Evolutionary conservation across 148 eudicot species (phyloP).

Genomic region (Spergularia marina): DNA sequence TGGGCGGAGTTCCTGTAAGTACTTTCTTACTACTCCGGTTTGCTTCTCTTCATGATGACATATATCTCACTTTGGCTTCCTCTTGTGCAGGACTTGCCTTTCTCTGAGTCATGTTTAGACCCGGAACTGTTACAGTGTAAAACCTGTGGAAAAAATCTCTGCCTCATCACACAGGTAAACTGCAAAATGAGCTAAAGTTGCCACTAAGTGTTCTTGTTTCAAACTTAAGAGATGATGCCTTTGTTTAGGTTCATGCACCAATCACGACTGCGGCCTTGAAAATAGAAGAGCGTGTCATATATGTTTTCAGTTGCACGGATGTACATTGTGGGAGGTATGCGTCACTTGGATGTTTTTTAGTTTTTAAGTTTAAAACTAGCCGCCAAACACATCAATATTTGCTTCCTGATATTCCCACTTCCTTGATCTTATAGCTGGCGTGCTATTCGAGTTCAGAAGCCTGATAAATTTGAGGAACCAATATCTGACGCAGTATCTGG

Average conservation of each 20-base stretch:
- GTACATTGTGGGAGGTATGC: conserved; percentile 51
- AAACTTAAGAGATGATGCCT: neutral
- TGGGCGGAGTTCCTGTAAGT: conserved; percentile 90
- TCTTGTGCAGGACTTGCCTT: conserved; percentile 73
- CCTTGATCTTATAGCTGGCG: conserved; percentile 58
- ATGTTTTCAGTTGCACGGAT: conserved; percentile 61
- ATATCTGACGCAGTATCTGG: conserved; percentile 24
- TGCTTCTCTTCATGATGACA: neutral
- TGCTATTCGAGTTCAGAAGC: conserved; percentile 80
- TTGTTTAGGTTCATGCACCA: conserved; percentile 78
- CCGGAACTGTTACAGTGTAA: conserved; percentile 48
- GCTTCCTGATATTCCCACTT: conserved; percentile 23
- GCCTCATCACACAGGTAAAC: conserved; percentile 74
- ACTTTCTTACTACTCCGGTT: neutral
- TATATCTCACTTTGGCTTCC: neutral
- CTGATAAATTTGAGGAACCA: conserved; percentile 28
- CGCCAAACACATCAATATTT: neutral
- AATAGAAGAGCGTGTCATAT: conserved; percentile 71
- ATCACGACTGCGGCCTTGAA: conserved; percentile 39
- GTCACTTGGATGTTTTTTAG: conserved; percentile 13
- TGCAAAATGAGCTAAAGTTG: neutral
- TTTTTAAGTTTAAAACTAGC: neutral
- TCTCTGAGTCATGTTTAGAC: conserved; percentile 32
- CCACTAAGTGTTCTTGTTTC: neutral
- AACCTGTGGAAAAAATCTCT: conserved; percentile 47